Conservation (phyloP, 768 basidiomycete genomes). For the Leucocoprinus sp. region DNA sequence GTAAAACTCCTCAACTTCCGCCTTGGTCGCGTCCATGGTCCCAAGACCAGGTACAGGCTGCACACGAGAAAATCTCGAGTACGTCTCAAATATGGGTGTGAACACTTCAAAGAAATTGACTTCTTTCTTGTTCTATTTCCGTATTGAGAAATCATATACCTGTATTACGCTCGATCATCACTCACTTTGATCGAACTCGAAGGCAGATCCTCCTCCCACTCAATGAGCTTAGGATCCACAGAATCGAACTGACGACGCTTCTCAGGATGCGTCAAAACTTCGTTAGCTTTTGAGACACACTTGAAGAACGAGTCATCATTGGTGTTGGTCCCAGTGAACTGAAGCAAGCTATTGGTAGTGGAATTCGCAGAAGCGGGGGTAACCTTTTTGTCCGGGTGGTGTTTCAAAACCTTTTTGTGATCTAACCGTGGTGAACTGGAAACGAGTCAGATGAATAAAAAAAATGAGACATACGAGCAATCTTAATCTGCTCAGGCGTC, state of each 20-base stretch:
- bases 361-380: slow-evolving; percentile 24
- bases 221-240: slow-evolving; percentile 73
- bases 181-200: slow-evolving; percentile 48
- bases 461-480: slow-evolving; percentile 72
- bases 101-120: slow-evolving; percentile 68
- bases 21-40: slow-evolving; percentile 58
- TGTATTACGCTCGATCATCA: background rate
- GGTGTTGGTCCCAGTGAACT: slow-evolving; percentile 52
- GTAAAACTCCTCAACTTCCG: slow-evolving; percentile 87
- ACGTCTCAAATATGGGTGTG: slow-evolving; percentile 79
- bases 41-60: slow-evolving; percentile 84
- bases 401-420: slow-evolving; percentile 97
- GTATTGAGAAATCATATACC: background rate
- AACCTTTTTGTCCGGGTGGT: slow-evolving; percentile 95
- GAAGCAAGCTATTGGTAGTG: slow-evolving; percentile 25
- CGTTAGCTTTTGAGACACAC: slow-evolving; percentile 98
- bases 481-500: slow-evolving; percentile 86
- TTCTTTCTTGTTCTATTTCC: slow-evolving; percentile 32
- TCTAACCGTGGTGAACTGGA: slow-evolving; percentile 82
- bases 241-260: slow-evolving; percentile 94
- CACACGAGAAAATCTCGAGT: slow-evolving; percentile 84
- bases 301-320: slow-evolving; percentile 99
- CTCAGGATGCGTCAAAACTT: slow-evolving; percentile 81
- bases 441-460: background rate
- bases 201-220: slow-evolving; percentile 73